Base-by-base conservation (phyloP, 768 basidiomycete genomes). In the Termitomyces sp. region DNA sequence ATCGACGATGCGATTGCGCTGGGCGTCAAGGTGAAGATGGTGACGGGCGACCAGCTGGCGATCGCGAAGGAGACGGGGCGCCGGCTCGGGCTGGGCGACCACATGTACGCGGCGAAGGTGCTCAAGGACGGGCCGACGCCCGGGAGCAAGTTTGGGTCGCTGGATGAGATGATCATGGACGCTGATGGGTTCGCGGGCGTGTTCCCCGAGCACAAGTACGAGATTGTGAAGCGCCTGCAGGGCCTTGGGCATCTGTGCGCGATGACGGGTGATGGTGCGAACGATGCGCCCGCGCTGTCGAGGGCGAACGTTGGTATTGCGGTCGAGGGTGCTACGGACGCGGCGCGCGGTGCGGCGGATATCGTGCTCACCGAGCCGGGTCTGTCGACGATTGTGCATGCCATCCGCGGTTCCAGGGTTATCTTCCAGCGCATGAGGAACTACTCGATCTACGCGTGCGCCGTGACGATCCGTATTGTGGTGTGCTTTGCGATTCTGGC, bases 371-470 rank as follows among this genome's bases (percentile, higher is more conserved):
- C 94, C 39, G 95, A 98, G 72, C 96, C 96, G 57, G 96, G 96
- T 86, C 88, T 98, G 48, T 98, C 96, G 60, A 98, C 96, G 70
- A 98, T 98, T 70, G 94, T 98, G 64, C 95, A 98, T 74, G 96
- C 96, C 72, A 98, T 98, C 74, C 93, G 94, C 66, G 93, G 94
- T 61, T 97, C 96, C 34, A 95, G 96, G 81, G 78, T 97, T 79
- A 98, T 98, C 77, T 98, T 98, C 91, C 96, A 98, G 72, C 91
- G 96, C 78, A 98, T 98, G 96, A 81, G 96, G 67, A 98, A 98
- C 83, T 98, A 98, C 77, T 91, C 96, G 52, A 97, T 98, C 79
- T 95, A 94, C 72, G 91, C 92, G 33, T 95, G 93, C 70, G 86
- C 92, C 43, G 93, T 96, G 66, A 98, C 95, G 60, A 97, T 97